These are phyloP conservation scores for Aspergillus asperescens DNA, from an alignment of 495 filamentous ascomycete species.

Conservation along the genomic window DNA sequence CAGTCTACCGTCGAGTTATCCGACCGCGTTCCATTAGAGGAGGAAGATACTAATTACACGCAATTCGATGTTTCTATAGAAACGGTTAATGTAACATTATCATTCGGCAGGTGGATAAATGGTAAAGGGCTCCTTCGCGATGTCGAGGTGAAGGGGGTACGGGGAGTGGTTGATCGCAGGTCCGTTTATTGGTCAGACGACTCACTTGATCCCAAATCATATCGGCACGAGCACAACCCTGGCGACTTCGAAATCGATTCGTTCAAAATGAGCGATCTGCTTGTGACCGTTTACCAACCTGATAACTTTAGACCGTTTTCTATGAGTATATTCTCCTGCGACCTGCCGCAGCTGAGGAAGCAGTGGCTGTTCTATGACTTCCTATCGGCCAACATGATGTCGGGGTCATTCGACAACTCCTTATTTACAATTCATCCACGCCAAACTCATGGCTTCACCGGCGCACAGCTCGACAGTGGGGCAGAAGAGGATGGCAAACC, in stretches of 20 bases:
- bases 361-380: constrained; percentile 99
- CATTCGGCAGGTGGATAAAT: constrained; percentile 96
- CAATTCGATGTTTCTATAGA: constrained; percentile 95
- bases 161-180: constrained; percentile 90
- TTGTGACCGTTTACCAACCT: constrained; percentile 90
- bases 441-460: constrained; percentile 70
- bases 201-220: constrained; percentile 77
- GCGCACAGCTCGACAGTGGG: constrained; percentile 48
- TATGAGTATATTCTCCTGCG: constrained; percentile 90
- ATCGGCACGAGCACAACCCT: constrained; percentile 78
- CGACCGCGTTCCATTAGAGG: constrained; percentile 31
- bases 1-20: constrained; percentile 18
- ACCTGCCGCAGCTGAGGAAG: constrained; percentile 85
- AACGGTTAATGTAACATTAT: constrained; percentile 94
- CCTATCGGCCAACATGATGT: constrained; percentile 90
- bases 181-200: constrained; percentile 65
- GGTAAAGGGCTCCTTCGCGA: constrained; percentile 87
- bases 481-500: constrained; percentile 47
- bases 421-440: constrained; percentile 95
- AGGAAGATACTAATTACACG: constrained; percentile 92
- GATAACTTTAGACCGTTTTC: constrained; percentile 86
- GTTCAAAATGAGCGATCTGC: constrained; percentile 90
- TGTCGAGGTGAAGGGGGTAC: constrained; percentile 91
- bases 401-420: constrained; percentile 90
- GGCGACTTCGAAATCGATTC: constrained; percentile 95